These are phyloP conservation scores for Blastobotrys persicus DNA, from an alignment of 1,139 yeast genomes.

Conservation along the genomic window DNA sequence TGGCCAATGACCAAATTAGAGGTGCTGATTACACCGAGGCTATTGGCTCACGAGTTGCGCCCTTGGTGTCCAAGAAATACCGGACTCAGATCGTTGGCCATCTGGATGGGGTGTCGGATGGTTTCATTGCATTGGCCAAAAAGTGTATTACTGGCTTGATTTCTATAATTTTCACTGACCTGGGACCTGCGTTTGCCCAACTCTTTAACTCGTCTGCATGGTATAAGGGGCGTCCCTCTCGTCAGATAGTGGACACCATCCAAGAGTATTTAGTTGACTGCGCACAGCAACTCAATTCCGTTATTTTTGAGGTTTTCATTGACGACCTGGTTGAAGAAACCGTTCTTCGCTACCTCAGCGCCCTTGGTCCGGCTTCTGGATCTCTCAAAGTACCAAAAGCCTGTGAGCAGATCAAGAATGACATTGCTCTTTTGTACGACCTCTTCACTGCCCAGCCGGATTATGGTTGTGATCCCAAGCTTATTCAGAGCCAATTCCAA, in stretches of 20 bases:
- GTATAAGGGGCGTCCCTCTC: constrained; percentile 48
- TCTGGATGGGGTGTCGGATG: constrained; percentile 65
- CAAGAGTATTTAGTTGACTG: constrained; percentile 71
- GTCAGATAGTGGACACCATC: constrained; percentile 70
- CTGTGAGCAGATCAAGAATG: constrained; percentile 59
- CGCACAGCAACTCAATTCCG: constrained; percentile 46
- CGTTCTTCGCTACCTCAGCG: constrained; percentile 47
- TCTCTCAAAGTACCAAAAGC: constrained; percentile 50
- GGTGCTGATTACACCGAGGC: constrained; percentile 80
- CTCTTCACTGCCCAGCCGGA: constrained; percentile 54
- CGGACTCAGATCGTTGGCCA: constrained; percentile 54
- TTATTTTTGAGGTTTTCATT: constrained; percentile 50
- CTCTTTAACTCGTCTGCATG: constrained; percentile 42
- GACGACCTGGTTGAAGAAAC: constrained; percentile 53
- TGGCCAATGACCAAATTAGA: constrained; percentile 84
- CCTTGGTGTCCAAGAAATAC: constrained; percentile 65
- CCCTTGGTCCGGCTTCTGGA: constrained; percentile 43
- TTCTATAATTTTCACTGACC: constrained; percentile 70
- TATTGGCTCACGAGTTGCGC: constrained; percentile 61
- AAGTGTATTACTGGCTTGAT: constrained; percentile 62
- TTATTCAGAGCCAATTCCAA: constrained; percentile 50
- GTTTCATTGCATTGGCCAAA: constrained; percentile 74
- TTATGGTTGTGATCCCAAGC: constrained; percentile 31
- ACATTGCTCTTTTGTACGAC: constrained; percentile 63
- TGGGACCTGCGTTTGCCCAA: constrained; percentile 47